phyloP scores from a whole-genome alignment of 202 grass and related monocot species.

The Carex arenaria region DNA sequence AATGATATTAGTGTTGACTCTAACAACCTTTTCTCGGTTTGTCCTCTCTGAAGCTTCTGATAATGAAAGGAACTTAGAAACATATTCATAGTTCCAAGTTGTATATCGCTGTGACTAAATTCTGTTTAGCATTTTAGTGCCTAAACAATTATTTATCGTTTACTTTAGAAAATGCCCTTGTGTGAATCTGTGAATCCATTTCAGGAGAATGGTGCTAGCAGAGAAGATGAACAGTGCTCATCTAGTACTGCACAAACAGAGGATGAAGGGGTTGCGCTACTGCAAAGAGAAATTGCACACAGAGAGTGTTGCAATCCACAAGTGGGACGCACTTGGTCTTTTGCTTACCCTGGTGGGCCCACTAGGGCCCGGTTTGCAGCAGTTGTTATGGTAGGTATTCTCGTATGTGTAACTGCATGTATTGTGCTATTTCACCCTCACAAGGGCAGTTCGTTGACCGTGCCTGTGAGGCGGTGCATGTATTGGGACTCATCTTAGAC shows the following conservation, averaged over 20 bases:
- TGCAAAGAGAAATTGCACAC: constrained; percentile 37
- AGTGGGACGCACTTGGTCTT: constrained; percentile 29
- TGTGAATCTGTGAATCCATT: constrained; percentile 16
- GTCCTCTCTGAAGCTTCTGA: neutral
- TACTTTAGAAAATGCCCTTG: neutral
- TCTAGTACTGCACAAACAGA: constrained; percentile 19
- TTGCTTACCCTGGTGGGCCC: constrained; percentile 33
- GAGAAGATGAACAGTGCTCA: constrained; percentile 20
- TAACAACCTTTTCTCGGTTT: neutral
- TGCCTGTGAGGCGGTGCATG: constrained; percentile 63
- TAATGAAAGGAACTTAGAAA: neutral
- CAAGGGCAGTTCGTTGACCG: constrained; percentile 38
- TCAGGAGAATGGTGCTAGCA: constrained; percentile 31
- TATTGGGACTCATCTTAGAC: constrained; percentile 44
- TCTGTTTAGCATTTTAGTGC: neutral
- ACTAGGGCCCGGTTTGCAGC: constrained; percentile 38
- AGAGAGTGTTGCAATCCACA: constrained; percentile 37
- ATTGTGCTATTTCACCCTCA: constrained; percentile 64
- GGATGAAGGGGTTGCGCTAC: constrained; percentile 41
- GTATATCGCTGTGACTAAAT: constrained; percentile 1
- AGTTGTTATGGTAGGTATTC: constrained; percentile 38
- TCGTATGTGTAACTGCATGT: constrained; percentile 74
- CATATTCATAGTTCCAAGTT: neutral
- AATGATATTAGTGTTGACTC: neutral
- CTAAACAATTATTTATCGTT: neutral